Conservation (phyloP, 768 basidiomycete species). For the Rhizopogon salebrosus region DNA sequence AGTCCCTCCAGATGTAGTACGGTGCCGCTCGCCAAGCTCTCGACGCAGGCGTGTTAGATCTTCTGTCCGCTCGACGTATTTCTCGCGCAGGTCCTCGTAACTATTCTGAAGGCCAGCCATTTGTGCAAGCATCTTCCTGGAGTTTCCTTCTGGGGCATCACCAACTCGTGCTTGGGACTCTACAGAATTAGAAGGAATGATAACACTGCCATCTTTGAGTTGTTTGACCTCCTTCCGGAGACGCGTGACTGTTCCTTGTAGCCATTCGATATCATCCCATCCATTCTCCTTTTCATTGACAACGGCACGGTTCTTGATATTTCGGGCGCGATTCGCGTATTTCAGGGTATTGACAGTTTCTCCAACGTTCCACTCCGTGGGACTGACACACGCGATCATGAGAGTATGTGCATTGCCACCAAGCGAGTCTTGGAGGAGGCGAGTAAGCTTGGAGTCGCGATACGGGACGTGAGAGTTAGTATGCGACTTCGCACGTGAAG, state of each 20-base stretch:
- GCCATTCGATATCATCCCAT: conserved; percentile 97
- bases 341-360: conserved; percentile 96
- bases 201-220: conserved; percentile 62
- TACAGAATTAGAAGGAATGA: conserved; percentile 18
- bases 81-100: conserved; percentile 77
- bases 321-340: conserved; percentile 94
- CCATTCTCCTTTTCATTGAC: conserved; percentile 95
- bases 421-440: conserved; percentile 72
- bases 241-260: conserved; percentile 81
- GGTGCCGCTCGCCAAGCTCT: conserved; percentile 73
- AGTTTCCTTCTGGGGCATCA: conserved; percentile 52
- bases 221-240: conserved; percentile 82
- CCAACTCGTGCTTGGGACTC: conserved; percentile 20
- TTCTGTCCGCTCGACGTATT: conserved; percentile 84
- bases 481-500: conserved; percentile 76
- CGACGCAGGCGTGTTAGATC: conserved; percentile 77
- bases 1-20: conserved; percentile 51
- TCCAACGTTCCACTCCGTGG: conserved; percentile 89
- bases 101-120: conserved; percentile 82
- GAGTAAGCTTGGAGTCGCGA: conserved; percentile 96
- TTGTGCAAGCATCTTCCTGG: conserved; percentile 74
- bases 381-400: conserved; percentile 98
- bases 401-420: conserved; percentile 97
- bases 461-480: conserved; percentile 92
- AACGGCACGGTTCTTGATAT: conserved; percentile 93